phyloP scores from a whole-genome alignment of 1,139 yeast genomes.

The Zygoascus sp. region DNA sequence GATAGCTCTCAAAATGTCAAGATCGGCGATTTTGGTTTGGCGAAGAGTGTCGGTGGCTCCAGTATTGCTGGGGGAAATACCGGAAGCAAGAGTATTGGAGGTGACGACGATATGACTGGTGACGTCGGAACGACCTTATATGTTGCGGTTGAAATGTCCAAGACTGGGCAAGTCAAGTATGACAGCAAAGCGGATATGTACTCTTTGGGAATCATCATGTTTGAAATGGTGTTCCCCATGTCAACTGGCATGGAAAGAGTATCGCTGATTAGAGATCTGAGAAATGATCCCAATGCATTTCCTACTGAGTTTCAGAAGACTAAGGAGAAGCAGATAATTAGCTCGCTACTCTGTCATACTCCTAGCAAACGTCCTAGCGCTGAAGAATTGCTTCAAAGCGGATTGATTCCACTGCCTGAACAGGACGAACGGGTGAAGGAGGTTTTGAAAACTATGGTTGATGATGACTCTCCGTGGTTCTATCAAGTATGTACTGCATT shows the following conservation, averaged over 20 bases:
- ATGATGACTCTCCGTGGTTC: constrained; percentile 77
- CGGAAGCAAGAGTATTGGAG: constrained; percentile 16
- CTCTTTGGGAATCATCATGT: constrained; percentile 87
- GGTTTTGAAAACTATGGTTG: constrained; percentile 77
- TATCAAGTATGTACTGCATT: constrained; percentile 83
- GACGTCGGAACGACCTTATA: constrained; percentile 92
- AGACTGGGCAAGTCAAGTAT: constrained; percentile 38
- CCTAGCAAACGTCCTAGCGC: constrained; percentile 81
- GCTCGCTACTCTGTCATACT: constrained; percentile 65
- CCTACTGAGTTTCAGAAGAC: constrained; percentile 58
- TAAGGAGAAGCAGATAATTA: constrained; percentile 64
- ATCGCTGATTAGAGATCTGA: constrained; percentile 55
- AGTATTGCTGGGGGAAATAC: constrained; percentile 40
- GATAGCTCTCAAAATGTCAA: constrained; percentile 85
- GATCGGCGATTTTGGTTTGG: constrained; percentile 96
- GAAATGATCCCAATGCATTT: constrained; percentile 56
- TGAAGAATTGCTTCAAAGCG: constrained; percentile 64
- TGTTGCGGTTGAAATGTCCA: constrained; percentile 66
- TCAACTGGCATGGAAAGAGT: constrained; percentile 92
- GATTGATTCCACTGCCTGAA: constrained; percentile 79
- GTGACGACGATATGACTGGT: constrained; percentile 75
- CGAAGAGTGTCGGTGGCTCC: constrained; percentile 57
- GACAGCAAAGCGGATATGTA: constrained; percentile 95
- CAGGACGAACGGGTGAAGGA: constrained; percentile 87
- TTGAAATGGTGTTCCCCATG: constrained; percentile 85